phyloP scores from a whole-genome alignment of 805 yeast genomes.

The Aciculoconidium aculeatum region DNA sequence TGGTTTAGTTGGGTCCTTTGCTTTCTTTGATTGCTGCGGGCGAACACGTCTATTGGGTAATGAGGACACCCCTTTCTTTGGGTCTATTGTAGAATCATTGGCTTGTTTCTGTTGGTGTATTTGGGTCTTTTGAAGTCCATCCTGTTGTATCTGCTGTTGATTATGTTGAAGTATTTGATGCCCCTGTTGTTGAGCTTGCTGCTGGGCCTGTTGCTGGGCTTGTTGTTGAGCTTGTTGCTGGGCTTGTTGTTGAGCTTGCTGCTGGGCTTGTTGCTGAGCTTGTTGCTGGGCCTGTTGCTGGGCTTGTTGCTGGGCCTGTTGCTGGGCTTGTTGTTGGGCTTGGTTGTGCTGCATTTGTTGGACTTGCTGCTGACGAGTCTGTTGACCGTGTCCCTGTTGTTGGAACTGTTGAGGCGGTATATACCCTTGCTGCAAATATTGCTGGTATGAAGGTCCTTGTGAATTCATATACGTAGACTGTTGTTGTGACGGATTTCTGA shows the following conservation, averaged over 20 bases:
- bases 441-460: constrained; percentile 4
- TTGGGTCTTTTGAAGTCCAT: no score
- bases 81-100: constrained; percentile 2
- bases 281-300: no score
- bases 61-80: not conserved
- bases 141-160: not conserved
- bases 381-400: no score
- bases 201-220: not conserved
- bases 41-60: no score
- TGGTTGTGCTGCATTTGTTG: constrained; percentile 3
- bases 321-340: not conserved
- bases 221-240: not conserved
- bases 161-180: not conserved
- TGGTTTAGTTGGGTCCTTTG: constrained; percentile 1
- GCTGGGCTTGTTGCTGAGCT: constrained; percentile 1
- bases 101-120: constrained; percentile 3
- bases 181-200: constrained; percentile 4
- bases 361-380: constrained; percentile 1
- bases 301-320: no score
- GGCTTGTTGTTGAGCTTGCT: constrained; percentile 4
- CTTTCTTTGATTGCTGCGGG: no score
- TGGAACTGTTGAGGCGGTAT: constrained; percentile 3
- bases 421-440: constrained; percentile 5
- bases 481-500: constrained; percentile 9
- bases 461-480: constrained; percentile 7